Evolutionary conservation across 1,139 yeast species (phyloP), one percentile per base, ranked within the genome.

Genomic region (Sugiyamaella novakii): DNA sequence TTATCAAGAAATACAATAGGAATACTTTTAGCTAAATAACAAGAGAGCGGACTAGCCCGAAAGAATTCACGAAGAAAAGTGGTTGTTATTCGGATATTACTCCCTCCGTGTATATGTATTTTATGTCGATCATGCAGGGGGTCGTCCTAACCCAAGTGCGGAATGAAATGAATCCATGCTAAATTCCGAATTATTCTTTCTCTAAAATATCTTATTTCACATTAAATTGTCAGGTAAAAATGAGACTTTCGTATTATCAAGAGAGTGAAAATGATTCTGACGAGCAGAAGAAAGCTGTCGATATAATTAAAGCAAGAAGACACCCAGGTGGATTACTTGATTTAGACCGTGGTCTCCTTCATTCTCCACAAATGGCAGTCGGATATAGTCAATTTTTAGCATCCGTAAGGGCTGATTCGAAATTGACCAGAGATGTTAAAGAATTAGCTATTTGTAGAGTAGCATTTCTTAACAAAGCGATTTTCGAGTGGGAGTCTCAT

Each of bases 401-500:
- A 18, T 33, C 50, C 8, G 46, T 50, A 11, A 27, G 53, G 33
- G 38, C 43, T 10, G 34, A 43, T 14, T 42, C 50, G 8, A 37
- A 39, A 21, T 35, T 50, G n/a, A 25, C 35, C 21, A 25, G 33
- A 29, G 50, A 42, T 30, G 25, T 50, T 18, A 50, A 50, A 29
- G 53, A 50, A 24, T n/a, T 50, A 29, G 50, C 43, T 19, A 50
- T 50, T 10, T 29, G 53, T 28, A 29, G 53, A 22, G 50, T 50
- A 4, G 53, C 46, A 6, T 35, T 28, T 22, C 19, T 50, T 15
- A 50, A 50, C 17, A 43, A 44, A 21, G 53, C 49, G 1, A 38
- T 29, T 12, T 42, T 33, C 25, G 53, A 46, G n/a, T 50, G 53
- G 53, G 49, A 50, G 12, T 7, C 17, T 3, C 53, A 50, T 29